Evolutionary conservation across 257 asterid genomes (phyloP).

Genomic region (Solanum clarkiae): DNA sequence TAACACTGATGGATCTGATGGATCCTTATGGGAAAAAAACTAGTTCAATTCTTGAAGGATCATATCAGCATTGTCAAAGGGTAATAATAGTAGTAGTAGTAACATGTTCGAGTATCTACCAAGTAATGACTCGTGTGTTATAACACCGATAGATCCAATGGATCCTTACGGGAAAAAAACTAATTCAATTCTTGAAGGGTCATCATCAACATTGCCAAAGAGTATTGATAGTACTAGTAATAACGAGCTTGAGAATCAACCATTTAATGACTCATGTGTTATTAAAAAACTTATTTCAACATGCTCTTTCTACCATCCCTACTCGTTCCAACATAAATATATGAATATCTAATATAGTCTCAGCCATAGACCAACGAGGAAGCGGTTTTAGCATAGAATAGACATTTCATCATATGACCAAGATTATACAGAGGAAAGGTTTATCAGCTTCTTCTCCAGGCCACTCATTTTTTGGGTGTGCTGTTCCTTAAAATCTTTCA

Average conservation of each 20-base stretch:
- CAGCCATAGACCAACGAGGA: not conserved
- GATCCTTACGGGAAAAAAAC: not conserved
- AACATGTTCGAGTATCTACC: not conserved
- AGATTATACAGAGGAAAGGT: not conserved
- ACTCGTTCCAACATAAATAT: not conserved
- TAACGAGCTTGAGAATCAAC: not conserved
- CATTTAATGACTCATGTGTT: constrained; percentile 7
- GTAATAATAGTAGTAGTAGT: not conserved
- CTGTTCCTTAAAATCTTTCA: not conserved
- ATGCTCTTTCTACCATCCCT: not conserved
- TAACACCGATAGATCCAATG: not conserved
- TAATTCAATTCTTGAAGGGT: constrained; percentile 35
- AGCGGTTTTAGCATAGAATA: too few species aligned
- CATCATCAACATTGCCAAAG: not conserved
- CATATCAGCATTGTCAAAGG: not conserved
- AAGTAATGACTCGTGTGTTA: not conserved
- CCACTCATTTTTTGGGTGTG: constrained; percentile 29
- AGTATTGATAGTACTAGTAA: not conserved
- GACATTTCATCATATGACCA: not conserved
- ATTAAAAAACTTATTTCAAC: not conserved
- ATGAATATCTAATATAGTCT: not conserved
- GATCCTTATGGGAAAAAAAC: constrained; percentile 1
- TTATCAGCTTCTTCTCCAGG: constrained; percentile 63
- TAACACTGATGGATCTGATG: too few species aligned
- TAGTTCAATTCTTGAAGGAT: constrained; percentile 35